Evolutionary conservation across 805 yeast genomes (phyloP), one percentile per base, ranked within the genome.

Genomic region (Dipodascopsis tothii): DNA sequence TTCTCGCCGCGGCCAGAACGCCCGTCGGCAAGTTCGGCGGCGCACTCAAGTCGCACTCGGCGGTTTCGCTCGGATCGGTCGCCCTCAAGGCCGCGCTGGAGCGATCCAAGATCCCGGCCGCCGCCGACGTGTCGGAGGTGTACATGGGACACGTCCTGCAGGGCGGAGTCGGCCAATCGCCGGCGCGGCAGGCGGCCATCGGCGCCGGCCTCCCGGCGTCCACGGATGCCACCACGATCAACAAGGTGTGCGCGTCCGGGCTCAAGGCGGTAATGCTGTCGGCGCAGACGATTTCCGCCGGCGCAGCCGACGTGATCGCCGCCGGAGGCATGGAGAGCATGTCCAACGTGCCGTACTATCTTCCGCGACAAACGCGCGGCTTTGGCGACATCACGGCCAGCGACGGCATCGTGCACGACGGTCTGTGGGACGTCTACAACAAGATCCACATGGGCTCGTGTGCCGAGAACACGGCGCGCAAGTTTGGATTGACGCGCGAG

Each of bases 21-120:
- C 98, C 98, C 58, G 77, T 92, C 58, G 98, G 97, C 35, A 80
- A 95, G 14, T 84, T 92, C 71, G 92, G 83, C 64, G 96, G 98
- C 44, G 62, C 77, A 2, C 73, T 92, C 36, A 65, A 92, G 30
- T 74, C 92, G 28, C 74, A 84, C 58, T 68, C 78, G 39, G 87
- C 81, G 61, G 78, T 81, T 46, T 97, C 90, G 60, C 74, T 92
- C 45, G 98, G 98, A 43, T 77, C 94, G 21, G 84, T 81, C 58
- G 96, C 96, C 38, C 95, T 92, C 53, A 81, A 81, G 21, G 80
- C 90, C 46, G 96, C 95, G 9, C 67, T 88, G 51, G 86, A 68
- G 37, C 30, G 30, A 9, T 25, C 82, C 82, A 81, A 83, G 60
- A 88, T 84, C 35, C 94, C 95, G 44, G 76, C 79, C 63, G 74